Conservation (phyloP, 257 asterid species). For the Nicotiana attenuata region DNA sequence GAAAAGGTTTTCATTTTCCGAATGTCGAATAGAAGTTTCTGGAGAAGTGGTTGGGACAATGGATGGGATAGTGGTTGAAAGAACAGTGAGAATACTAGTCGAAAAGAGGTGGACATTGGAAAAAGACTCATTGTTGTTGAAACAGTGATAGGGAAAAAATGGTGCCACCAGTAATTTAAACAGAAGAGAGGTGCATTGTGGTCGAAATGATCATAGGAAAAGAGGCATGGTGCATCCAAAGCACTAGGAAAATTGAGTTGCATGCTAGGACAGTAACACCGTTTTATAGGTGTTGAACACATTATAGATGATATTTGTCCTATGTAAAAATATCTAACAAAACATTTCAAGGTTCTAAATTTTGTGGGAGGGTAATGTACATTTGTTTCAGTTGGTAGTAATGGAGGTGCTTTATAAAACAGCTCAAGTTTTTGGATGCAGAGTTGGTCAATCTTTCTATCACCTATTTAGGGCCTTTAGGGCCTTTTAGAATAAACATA, state of each 20-base stretch:
- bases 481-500: too few relatives aligned
- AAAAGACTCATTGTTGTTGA: background rate
- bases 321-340: background rate
- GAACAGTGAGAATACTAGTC: background rate
- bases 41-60: background rate
- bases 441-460: background rate
- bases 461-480: background rate
- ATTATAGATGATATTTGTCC: background rate
- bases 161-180: background rate
- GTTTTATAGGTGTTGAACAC: background rate
- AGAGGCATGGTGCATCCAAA: background rate
- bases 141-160: background rate
- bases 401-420: background rate
- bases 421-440: background rate
- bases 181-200: background rate
- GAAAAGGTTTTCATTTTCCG: background rate
- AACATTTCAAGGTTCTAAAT: background rate
- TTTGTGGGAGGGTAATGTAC: background rate
- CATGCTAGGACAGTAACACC: background rate
- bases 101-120: background rate
- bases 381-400: background rate
- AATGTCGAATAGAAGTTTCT: background rate
- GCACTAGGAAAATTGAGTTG: background rate
- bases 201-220: background rate
- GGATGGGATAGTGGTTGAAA: background rate